phyloP scores from a whole-genome alignment of 2,329 filamentous ascomycete species.

The Xylariaceae sp. region DNA sequence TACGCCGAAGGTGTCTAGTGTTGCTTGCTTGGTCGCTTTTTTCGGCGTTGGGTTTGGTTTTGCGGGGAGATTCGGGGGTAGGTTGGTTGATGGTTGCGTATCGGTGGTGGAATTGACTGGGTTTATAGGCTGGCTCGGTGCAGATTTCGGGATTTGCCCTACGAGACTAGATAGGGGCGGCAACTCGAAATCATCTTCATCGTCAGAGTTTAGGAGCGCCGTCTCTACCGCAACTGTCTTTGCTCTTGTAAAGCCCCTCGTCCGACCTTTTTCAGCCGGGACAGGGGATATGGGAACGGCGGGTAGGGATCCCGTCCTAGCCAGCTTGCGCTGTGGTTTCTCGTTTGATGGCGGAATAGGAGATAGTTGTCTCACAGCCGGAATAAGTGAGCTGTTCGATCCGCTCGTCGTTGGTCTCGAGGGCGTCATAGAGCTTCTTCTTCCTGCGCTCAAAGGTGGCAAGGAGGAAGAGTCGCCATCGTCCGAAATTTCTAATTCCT shows the following conservation, averaged over 20 bases:
- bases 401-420: constrained; percentile 2
- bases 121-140: neutral
- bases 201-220: constrained; percentile 18
- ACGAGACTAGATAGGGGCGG: constrained; percentile 25
- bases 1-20: constrained; percentile 15
- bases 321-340: constrained; percentile 25
- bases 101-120: neutral
- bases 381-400: neutral
- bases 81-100: neutral
- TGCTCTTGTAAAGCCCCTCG: constrained; percentile 18
- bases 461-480: constrained; percentile 1
- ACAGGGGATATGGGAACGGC: constrained; percentile 6
- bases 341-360: constrained; percentile 16
- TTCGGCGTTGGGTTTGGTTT: neutral
- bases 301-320: constrained; percentile 31
- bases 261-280: neutral
- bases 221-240: constrained; percentile 22
- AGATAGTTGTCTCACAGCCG: constrained; percentile 10
- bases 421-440: constrained; percentile 19
- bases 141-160: neutral
- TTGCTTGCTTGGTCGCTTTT: constrained; percentile 15
- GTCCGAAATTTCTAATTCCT: neutral
- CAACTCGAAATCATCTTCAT: constrained; percentile 19
- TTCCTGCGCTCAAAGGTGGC: constrained; percentile 11
- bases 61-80: neutral